Base-by-base conservation (phyloP, 176 grass and related monocot genomes). In the Alopecurus myosuroides region DNA sequence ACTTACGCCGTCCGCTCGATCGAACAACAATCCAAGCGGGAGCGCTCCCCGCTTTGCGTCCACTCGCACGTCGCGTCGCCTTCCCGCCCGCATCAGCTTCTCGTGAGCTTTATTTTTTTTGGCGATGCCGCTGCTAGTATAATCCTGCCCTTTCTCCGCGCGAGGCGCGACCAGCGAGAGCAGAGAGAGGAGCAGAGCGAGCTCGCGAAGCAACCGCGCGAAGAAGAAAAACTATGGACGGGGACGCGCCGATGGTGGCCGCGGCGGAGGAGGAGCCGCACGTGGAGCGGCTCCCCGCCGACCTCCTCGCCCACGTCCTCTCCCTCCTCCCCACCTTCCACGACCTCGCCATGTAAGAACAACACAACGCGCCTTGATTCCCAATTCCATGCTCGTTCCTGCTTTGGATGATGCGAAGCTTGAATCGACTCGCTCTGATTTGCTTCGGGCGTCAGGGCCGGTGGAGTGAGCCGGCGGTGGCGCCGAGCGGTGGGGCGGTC, bases 381-480 rank as follows among this genome's bases (percentile, higher is more conserved):
- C n/a, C 13, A 60, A 68, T 37, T 55, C 37, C 40, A 64, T 53
- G 28, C 36, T 3, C 35, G 23, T 9, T 18, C 67, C 45, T 63
- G 31, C 30, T 36, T 3, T 0, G 51, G 78, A 68, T 26, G 75
- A 31, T 22, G 39, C 22, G 25, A 18, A 37, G 15, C 70, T 74
- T 49, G 26, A 74, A 20, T 31, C 19, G 25, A 35, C 72, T 70
- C 40, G 53, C 14, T 77, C 22, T 29, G 26, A 55, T 28, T 66
- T 39, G 3, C 34, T 52, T 70, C 36, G 49, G 26, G 55, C 74
- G 68, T 25, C 75, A 98, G 96, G 91, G 87, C 87, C 33, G 90
- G 91, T 4, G 91, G 77, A 19, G 96, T 92, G 77, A 95, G 91
- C 88, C 42, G 90, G 87, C 82, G 92, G 82, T 98, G 96, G 96